phyloP scores from a whole-genome alignment of 1,284 basidiomycete genomes.

The Fistulinella cinereoalba region DNA sequence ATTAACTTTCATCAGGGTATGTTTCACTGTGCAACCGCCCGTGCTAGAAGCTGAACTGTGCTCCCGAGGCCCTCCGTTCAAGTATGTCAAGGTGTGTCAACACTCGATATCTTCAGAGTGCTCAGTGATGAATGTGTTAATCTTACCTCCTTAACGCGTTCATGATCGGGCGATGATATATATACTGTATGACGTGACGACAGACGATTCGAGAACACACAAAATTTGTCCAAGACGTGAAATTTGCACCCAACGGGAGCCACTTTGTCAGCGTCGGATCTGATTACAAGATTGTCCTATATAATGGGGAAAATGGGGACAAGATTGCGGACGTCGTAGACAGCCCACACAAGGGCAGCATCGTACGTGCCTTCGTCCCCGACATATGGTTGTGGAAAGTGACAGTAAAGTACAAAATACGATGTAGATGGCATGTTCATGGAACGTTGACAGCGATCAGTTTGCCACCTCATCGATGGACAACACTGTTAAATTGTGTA shows the following conservation, averaged over 20 bases:
- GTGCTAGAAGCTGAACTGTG: background rate
- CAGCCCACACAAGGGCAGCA: slow-evolving; percentile 68
- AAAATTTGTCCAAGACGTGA: slow-evolving; percentile 92
- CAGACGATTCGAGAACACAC: slow-evolving; percentile 87
- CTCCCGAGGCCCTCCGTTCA: slow-evolving; percentile 74
- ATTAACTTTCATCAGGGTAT: slow-evolving; percentile 81
- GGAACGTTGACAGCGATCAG: slow-evolving; percentile 72
- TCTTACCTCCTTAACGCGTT: too few relatives aligned
- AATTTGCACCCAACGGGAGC: slow-evolving; percentile 78
- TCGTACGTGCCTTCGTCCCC: slow-evolving; percentile 52
- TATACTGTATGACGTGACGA: background rate
- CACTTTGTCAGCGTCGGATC: slow-evolving; percentile 90
- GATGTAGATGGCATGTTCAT: slow-evolving; percentile 70
- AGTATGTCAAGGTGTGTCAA: slow-evolving; percentile 72
- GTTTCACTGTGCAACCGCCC: slow-evolving; percentile 4
- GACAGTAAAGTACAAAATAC: background rate
- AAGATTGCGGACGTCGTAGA: slow-evolving; percentile 66
- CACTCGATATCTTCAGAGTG: background rate
- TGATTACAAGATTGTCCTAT: slow-evolving; percentile 87
- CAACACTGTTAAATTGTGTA: slow-evolving; percentile 84
- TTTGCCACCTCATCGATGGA: slow-evolving; percentile 87
- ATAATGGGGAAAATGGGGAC: slow-evolving; percentile 90
- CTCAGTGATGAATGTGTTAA: too few relatives aligned
- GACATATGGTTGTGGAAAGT: background rate
- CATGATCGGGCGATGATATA: background rate